Evolutionary conservation across 176 grass and related monocot species (phyloP).

Genomic region (Bromus sterilis): DNA sequence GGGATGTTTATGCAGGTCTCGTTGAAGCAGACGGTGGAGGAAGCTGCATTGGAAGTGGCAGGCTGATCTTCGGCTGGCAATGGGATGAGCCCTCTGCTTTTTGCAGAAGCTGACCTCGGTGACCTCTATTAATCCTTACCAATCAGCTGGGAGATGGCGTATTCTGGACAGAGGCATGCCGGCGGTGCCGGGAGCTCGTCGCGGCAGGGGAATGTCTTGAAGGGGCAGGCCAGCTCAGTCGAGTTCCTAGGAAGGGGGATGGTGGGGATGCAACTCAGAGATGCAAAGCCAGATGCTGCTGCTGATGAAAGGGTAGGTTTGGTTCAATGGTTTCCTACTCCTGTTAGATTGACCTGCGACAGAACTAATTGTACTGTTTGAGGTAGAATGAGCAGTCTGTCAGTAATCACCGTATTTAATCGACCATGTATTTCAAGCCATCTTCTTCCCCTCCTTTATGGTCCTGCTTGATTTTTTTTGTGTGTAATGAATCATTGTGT

Average conservation of each 20-base stretch:
- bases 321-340: background rate
- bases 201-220: slow-evolving; percentile 37
- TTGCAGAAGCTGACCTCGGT: background rate
- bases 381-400: background rate
- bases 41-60: background rate
- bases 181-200: slow-evolving; percentile 61
- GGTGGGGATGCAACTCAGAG: slow-evolving; percentile 64
- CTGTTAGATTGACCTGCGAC: slow-evolving; percentile 4
- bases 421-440: background rate
- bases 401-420: background rate
- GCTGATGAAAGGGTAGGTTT: slow-evolving; percentile 62
- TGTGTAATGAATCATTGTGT: background rate
- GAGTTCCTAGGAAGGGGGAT: slow-evolving; percentile 86
- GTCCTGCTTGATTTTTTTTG: background rate
- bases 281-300: slow-evolving; percentile 53
- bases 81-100: background rate
- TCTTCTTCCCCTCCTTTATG: background rate
- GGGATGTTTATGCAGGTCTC: background rate
- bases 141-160: slow-evolving; percentile 35
- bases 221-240: slow-evolving; percentile 49
- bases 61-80: slow-evolving; percentile 6
- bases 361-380: background rate
- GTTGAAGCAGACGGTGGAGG: background rate
- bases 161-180: slow-evolving; percentile 41
- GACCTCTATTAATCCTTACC: background rate